Conservation (phyloP, 2,329 filamentous ascomycete genomes). For the Xylariaceae sp. region DNA sequence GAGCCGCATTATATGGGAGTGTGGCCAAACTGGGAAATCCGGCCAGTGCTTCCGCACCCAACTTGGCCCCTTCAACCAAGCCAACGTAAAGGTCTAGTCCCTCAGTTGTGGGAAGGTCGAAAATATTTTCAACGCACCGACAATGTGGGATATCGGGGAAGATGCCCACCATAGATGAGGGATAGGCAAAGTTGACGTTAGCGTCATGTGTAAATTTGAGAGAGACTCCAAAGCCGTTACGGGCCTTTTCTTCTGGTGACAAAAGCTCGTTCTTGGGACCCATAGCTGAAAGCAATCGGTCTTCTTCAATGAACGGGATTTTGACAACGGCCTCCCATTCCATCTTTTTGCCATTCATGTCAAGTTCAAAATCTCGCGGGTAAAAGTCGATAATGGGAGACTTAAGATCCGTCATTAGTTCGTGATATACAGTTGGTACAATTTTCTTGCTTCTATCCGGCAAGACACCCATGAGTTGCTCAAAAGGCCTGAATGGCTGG, state of each 20-base stretch:
- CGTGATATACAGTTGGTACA: constrained; percentile 81
- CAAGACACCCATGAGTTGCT: constrained; percentile 97
- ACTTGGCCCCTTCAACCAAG: constrained; percentile 75
- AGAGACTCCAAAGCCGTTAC: constrained; percentile 88
- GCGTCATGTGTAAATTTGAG: constrained; percentile 87
- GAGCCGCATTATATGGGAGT: constrained; percentile 72
- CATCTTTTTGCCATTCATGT: constrained; percentile 99
- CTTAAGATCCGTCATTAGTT: constrained; percentile 83
- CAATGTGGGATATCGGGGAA: constrained; percentile 88
- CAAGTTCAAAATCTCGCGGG: constrained; percentile 90
- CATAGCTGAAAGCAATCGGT: constrained; percentile 80
- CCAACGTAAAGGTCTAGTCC: constrained; percentile 82
- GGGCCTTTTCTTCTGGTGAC: constrained; percentile 70
- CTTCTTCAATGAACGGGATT: constrained; percentile 97
- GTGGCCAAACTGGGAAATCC: constrained; percentile 91
- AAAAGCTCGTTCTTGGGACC: constrained; percentile 74
- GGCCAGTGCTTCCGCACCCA: constrained; percentile 79
- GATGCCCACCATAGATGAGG: constrained; percentile 80
- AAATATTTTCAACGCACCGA: constrained; percentile 92
- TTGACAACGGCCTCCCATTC: constrained; percentile 99
- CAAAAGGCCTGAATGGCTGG: constrained; percentile 89
- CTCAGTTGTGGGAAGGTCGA: constrained; percentile 88
- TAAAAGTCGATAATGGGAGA: constrained; percentile 99
- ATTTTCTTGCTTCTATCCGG: constrained; percentile 97
- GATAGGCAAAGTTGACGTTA: constrained; percentile 75